Base-by-base conservation (phyloP, 345 rosid species). In the Eucalyptus cloeziana region DNA sequence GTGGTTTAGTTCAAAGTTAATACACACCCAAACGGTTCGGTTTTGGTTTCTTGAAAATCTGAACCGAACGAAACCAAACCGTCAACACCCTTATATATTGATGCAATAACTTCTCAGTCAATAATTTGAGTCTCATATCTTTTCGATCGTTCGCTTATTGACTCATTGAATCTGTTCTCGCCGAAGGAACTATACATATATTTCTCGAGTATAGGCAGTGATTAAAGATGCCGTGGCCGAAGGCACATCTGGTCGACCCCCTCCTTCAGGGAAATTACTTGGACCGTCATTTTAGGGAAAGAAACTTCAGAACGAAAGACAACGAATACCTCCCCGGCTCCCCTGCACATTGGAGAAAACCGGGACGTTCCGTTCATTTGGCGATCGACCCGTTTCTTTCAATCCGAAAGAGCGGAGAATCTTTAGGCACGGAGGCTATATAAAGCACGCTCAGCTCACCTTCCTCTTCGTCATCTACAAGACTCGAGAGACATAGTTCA, bases 21-120 rank as follows among this genome's bases (percentile, higher is more conserved):
- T 56, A 22, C 5, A 4, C 27, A 21, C 27, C 12, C 0, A 9
- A 4, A 56, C 0, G 0, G 6, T 9, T 56, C 3, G 0, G 0
- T 56, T 8, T 4, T 4, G 1, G 1, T 56, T 56, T 9, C 13
- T 4, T 22, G 2, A 56, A 56, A 9, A 22, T 56, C 62, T 6
- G 0, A 56, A 56, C 8, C 12, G 0, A 24, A 56, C 0, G 0
- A 2, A 54, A 54, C 25, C 27, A 0, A 56, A 56, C 62, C 3
- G 30, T 56, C 13, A 1, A 24, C 0, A 24, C 13, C 3, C 27
- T 10, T 0, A 16, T 7, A 2, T 51, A 54, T 54, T 24, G 62
- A 56, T 56, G 27, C 27, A 3, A 21, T 56, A 54, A 56, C 27
- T 54, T 54, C 0, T 54, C 60, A 22, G 3, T 56, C 24, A 17